phyloP scores from a whole-genome alignment of 2,329 filamentous ascomycete genomes.

The Monosporascus sp. region DNA sequence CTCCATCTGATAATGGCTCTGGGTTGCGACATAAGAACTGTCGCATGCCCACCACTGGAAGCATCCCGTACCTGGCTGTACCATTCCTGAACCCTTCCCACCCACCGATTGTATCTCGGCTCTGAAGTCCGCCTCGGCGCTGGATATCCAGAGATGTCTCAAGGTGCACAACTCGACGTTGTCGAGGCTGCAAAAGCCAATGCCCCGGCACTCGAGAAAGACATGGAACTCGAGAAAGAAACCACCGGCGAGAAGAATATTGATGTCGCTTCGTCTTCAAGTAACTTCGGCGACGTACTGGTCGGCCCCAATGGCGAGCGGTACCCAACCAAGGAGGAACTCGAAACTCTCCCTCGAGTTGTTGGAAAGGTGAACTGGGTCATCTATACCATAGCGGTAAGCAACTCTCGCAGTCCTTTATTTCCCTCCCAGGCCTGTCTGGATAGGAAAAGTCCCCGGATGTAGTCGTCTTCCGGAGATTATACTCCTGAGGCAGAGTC shows the following conservation, averaged over 20 bases:
- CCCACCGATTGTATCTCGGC: too few relatives aligned
- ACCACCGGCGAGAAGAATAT: constrained; percentile 1
- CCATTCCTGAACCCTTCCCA: too few relatives aligned
- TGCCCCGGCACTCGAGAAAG: constrained; percentile 6
- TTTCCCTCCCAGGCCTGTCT: too few relatives aligned
- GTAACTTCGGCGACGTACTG: constrained; percentile 2
- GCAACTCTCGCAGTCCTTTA: too few relatives aligned
- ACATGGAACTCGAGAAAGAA: constrained; percentile 1
- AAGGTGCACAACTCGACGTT: constrained; percentile 8
- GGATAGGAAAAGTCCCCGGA: too few relatives aligned
- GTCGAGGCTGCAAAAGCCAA: constrained; percentile 9
- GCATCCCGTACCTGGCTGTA: too few relatives aligned
- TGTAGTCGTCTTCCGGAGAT: too few relatives aligned
- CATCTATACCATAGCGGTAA: constrained; percentile 48
- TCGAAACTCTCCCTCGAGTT: constrained; percentile 45
- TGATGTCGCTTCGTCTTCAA: constrained; percentile 14
- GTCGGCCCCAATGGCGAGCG: constrained; percentile 29
- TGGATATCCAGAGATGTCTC: constrained; percentile 11
- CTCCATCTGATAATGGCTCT: too few relatives aligned
- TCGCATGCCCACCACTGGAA: too few relatives aligned
- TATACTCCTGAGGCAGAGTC: too few relatives aligned
- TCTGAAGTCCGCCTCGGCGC: too few relatives aligned
- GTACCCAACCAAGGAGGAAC: constrained; percentile 48
- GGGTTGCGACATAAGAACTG: too few relatives aligned
- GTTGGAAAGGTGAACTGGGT: constrained; percentile 50